phyloP scores from a whole-genome alignment of 2,329 filamentous ascomycete genomes.

The Madurella mycetomatis region DNA sequence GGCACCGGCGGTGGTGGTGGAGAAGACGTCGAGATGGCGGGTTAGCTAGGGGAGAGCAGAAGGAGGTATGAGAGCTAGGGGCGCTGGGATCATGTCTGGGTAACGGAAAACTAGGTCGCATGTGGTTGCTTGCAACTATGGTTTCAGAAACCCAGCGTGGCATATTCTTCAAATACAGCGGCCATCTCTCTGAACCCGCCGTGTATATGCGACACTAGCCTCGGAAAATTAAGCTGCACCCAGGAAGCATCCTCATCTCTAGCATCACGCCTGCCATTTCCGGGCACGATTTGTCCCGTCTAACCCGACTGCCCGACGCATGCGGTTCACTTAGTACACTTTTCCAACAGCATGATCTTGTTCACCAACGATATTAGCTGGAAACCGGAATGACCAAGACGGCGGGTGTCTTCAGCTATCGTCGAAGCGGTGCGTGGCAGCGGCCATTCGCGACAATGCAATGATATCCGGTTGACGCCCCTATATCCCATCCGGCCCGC shows the following conservation, averaged over 20 bases:
- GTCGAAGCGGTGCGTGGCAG: slow-evolving; percentile 10
- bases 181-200: no score
- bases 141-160: no score
- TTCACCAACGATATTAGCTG: slow-evolving; percentile 1
- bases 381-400: slow-evolving; percentile 9
- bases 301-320: background rate
- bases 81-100: background rate
- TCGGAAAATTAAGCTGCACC: no score
- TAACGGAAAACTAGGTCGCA: no score
- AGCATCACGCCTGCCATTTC: no score
- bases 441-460: slow-evolving; percentile 20
- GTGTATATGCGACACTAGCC: no score
- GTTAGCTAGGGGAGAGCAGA: slow-evolving; percentile 13
- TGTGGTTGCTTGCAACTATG: no score
- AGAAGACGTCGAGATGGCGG: slow-evolving; percentile 32
- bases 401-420: slow-evolving; percentile 19
- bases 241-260: no score
- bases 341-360: background rate
- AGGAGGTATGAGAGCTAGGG: background rate
- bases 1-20: slow-evolving; percentile 23
- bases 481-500: slow-evolving; percentile 20
- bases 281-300: background rate
- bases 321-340: background rate
- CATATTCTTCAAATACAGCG: no score
- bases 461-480: slow-evolving; percentile 21